A percentile compares a stretch with the other conserved stretches of the same genome.
Conservation (phyloP, 2,329 filamentous ascomycete species). For the Botrytis hyacinthi region DNA sequence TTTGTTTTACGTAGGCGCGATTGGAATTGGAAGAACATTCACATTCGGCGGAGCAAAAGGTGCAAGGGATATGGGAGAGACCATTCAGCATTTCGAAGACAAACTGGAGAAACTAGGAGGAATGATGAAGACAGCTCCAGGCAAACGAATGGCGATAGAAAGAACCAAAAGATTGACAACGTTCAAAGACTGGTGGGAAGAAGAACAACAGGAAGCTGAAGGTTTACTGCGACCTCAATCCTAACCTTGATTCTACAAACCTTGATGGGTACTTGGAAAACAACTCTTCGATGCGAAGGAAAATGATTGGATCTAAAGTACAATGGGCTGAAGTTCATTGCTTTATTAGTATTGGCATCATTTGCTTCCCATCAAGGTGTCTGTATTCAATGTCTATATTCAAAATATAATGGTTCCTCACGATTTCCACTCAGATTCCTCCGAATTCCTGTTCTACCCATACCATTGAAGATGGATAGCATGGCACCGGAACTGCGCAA, state of each 20-base stretch:
- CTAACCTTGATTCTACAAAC: background rate
- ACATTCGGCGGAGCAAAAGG: constrained; percentile 70
- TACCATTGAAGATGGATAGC: constrained; percentile 20
- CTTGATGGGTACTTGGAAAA: background rate
- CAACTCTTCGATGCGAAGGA: background rate
- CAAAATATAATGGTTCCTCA: background rate
- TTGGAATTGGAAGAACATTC: constrained; percentile 79
- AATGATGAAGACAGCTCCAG: constrained; percentile 63
- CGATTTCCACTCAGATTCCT: background rate
- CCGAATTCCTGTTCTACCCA: background rate
- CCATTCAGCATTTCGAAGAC: constrained; percentile 73
- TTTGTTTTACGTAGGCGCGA: constrained; percentile 54
- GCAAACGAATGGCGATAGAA: constrained; percentile 51
- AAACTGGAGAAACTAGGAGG: constrained; percentile 66
- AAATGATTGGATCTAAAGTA: background rate
- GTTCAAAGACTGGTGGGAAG: constrained; percentile 59
- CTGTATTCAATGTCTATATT: background rate
- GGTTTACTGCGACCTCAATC: constrained; percentile 26
- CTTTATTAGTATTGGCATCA: background rate
- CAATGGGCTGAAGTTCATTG: background rate
- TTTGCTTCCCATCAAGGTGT: background rate
- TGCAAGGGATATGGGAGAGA: constrained; percentile 56
- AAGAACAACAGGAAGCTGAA: constrained; percentile 45
- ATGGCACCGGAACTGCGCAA: constrained; percentile 28
- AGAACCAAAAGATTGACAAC: constrained; percentile 51